phyloP scores from a whole-genome alignment of 306 rosid genomes.

The Vachellia collinsii region DNA sequence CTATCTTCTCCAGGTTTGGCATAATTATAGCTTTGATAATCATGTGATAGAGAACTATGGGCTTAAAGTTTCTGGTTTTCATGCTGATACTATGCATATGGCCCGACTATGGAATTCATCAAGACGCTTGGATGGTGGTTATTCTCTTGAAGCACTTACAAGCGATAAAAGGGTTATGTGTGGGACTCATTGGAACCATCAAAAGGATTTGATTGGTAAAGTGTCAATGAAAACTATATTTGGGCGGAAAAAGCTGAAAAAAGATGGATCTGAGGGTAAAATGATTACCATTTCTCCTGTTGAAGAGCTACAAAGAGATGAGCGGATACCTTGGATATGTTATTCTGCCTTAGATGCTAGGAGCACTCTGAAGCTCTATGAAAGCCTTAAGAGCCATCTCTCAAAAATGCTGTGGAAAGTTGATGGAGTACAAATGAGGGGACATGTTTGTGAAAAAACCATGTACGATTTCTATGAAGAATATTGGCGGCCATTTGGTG shows the following conservation, averaged over 20 bases:
- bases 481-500: slow-evolving; percentile 95
- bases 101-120: slow-evolving; percentile 99
- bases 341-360: slow-evolving; percentile 57
- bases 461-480: slow-evolving; percentile 83
- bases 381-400: slow-evolving; percentile 51
- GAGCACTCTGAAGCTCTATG: slow-evolving; percentile 52
- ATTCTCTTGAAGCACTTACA: slow-evolving; percentile 93
- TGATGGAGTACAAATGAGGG: slow-evolving; percentile 36
- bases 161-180: slow-evolving; percentile 74
- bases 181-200: slow-evolving; percentile 46
- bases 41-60: slow-evolving; percentile 94
- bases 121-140: slow-evolving; percentile 77
- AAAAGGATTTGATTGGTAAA: slow-evolving; percentile 50
- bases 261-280: slow-evolving; percentile 60
- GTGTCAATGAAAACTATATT: slow-evolving; percentile 56
- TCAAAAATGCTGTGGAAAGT: slow-evolving; percentile 48
- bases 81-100: slow-evolving; percentile 98
- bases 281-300: slow-evolving; percentile 71
- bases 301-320: slow-evolving; percentile 86
- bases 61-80: slow-evolving; percentile 87
- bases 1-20: slow-evolving; percentile 80
- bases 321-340: slow-evolving; percentile 59
- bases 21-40: slow-evolving; percentile 94
- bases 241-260: slow-evolving; percentile 52
- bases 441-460: slow-evolving; percentile 50